These are phyloP conservation scores for Pichia paraexigua DNA, from an alignment of 805 yeast genomes.

Conservation along the genomic window DNA sequence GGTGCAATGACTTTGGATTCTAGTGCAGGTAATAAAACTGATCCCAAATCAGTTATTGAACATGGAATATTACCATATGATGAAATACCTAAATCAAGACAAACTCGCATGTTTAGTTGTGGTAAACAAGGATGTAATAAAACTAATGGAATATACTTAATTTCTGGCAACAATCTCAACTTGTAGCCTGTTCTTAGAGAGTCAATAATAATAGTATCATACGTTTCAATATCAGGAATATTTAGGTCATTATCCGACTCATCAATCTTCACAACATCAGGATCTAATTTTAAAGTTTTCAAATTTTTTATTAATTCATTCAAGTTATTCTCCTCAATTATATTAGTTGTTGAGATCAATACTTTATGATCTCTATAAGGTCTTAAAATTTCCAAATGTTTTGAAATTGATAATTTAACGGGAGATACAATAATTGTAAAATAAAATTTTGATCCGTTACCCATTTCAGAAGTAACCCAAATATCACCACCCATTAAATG, in stretches of 20 bases:
- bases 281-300: conserved; percentile 48
- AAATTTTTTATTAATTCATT: conserved; percentile 46
- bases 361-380: conserved; percentile 70
- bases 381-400: conserved; percentile 59
- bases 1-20: conserved; percentile 77
- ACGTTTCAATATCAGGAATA: conserved; percentile 48
- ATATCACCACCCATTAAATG: conserved; percentile 91
- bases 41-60: conserved; percentile 70
- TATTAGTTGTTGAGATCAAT: conserved; percentile 61
- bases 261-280: conserved; percentile 39
- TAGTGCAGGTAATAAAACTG: conserved; percentile 75
- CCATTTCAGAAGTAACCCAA: conserved; percentile 80
- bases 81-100: conserved; percentile 79
- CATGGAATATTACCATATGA: conserved; percentile 88
- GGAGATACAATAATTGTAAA: conserved; percentile 77
- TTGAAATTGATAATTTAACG: conserved; percentile 50
- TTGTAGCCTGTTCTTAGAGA: conserved; percentile 66
- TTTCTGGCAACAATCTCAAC: conserved; percentile 62
- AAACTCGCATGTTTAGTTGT: conserved; percentile 68
- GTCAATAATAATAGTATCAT: conserved; percentile 78
- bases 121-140: conserved; percentile 69
- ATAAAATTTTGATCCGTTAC: conserved; percentile 75
- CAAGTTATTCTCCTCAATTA: conserved; percentile 39
- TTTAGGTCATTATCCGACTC: conserved; percentile 47
- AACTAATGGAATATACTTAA: conserved; percentile 80